Evolutionary conservation across 2,329 filamentous ascomycete species (phyloP).

Genomic region (Pseudocercospora eumusae): DNA sequence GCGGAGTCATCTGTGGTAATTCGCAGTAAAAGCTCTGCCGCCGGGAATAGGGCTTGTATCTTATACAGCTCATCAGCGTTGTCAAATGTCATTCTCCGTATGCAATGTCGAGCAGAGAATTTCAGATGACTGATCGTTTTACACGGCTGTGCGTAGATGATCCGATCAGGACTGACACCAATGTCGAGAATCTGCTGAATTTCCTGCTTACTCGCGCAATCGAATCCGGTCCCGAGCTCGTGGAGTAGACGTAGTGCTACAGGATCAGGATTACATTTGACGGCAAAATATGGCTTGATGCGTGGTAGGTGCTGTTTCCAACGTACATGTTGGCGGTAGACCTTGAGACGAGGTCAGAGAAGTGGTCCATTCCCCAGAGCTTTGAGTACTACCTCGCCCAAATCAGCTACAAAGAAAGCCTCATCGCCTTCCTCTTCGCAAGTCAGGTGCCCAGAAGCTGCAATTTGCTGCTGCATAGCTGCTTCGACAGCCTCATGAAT

Average conservation of each 20-base stretch:
- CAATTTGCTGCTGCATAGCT: background rate
- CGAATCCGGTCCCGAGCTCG: slow-evolving; percentile 88
- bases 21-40: slow-evolving; percentile 86
- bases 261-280: slow-evolving; percentile 97
- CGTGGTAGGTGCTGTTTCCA: slow-evolving; percentile 94
- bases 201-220: slow-evolving; percentile 96
- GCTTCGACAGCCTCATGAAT: background rate
- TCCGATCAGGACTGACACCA: slow-evolving; percentile 81
- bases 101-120: slow-evolving; percentile 77
- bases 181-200: slow-evolving; percentile 87
- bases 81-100: slow-evolving; percentile 99
- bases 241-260: slow-evolving; percentile 85
- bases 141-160: slow-evolving; percentile 99
- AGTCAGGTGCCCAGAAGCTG: background rate
- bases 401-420: slow-evolving; percentile 95
- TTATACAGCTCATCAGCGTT: slow-evolving; percentile 98
- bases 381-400: slow-evolving; percentile 65
- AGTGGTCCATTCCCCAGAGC: background rate
- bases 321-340: slow-evolving; percentile 96
- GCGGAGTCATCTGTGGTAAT: slow-evolving; percentile 96
- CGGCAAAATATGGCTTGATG: slow-evolving; percentile 95
- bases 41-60: slow-evolving; percentile 87
- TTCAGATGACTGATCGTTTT: slow-evolving; percentile 98
- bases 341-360: slow-evolving; percentile 37
- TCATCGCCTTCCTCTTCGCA: slow-evolving; percentile 94